Evolutionary conservation across 2,329 filamentous ascomycete genomes (phyloP).

Genomic region (Fusarium torulosum): DNA sequence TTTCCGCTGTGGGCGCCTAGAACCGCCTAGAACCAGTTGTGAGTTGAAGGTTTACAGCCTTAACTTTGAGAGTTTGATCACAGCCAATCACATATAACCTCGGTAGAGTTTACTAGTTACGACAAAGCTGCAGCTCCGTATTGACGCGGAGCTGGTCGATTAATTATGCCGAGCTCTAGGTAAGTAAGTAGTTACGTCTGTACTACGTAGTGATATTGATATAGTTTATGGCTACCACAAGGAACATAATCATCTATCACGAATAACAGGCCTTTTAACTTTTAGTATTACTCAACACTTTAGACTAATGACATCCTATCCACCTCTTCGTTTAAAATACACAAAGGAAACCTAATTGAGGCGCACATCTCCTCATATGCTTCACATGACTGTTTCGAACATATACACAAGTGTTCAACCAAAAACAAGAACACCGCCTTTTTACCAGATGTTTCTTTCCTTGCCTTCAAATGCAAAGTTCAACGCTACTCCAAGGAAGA

Average conservation of each 20-base stretch:
- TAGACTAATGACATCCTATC: conserved; percentile 4
- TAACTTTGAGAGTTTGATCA: background rate
- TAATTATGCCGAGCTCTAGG: too few relatives aligned
- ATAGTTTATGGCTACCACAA: background rate
- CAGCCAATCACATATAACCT: background rate
- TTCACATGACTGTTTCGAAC: conserved; percentile 1
- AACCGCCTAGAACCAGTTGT: conserved; percentile 13
- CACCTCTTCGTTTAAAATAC: conserved; percentile 6
- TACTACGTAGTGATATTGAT: background rate
- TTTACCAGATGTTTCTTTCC: conserved; percentile 67
- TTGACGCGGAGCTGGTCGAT: background rate
- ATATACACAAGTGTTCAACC: conserved; percentile 10
- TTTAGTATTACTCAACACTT: background rate
- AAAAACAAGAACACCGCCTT: background rate
- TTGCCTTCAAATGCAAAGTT: conserved; percentile 86
- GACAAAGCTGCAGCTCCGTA: conserved; percentile 7
- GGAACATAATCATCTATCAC: background rate
- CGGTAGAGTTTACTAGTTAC: background rate
- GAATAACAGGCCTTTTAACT: background rate
- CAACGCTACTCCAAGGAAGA: conserved; percentile 79
- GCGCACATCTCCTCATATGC: conserved; percentile 3
- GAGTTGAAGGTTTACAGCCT: background rate
- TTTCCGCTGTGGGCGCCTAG: background rate
- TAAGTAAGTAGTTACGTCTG: too few relatives aligned
- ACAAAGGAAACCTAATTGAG: conserved; percentile 12